Conservation (phyloP, 2,329 filamentous ascomycete genomes). For the Coniella vitis region DNA sequence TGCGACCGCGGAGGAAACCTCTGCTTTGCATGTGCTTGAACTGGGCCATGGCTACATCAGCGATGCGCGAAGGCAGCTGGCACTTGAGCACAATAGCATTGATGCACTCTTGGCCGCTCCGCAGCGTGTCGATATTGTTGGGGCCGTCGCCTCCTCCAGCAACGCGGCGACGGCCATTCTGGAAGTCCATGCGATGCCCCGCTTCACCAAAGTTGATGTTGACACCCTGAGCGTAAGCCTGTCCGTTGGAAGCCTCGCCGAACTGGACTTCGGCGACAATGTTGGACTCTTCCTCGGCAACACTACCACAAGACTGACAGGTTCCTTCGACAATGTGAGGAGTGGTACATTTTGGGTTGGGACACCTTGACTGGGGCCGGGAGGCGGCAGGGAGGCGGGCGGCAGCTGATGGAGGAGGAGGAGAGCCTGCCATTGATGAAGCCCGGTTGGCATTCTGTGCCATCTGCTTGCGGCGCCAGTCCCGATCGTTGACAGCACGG, state of each 20-base stretch:
- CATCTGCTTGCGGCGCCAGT: slow-evolving; percentile 35
- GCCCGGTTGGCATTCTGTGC: slow-evolving; percentile 22
- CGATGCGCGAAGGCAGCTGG: slow-evolving; percentile 33
- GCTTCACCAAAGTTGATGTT: slow-evolving; percentile 83
- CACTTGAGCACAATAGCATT: slow-evolving; percentile 36
- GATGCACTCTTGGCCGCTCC: slow-evolving; percentile 3
- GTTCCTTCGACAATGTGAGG: slow-evolving; percentile 54
- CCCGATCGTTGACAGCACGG: slow-evolving; percentile 46
- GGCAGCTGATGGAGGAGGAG: slow-evolving; percentile 24
- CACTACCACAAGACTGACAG: slow-evolving; percentile 78
- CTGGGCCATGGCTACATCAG: slow-evolving; percentile 56
- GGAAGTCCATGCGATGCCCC: slow-evolving; percentile 58
- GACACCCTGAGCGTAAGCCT: slow-evolving; percentile 83
- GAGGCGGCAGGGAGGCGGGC: slow-evolving; percentile 17
- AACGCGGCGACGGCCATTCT: slow-evolving; percentile 44
- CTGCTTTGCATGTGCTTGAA: slow-evolving; percentile 10
- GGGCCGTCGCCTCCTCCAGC: slow-evolving; percentile 47
- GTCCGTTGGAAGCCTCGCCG: slow-evolving; percentile 77
- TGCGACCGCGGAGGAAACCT: slow-evolving; percentile 81
- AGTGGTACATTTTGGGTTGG: slow-evolving; percentile 53
- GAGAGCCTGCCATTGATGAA: slow-evolving; percentile 21
- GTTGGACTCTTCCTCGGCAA: slow-evolving; percentile 77
- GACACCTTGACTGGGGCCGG: slow-evolving; percentile 34
- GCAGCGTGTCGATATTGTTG: slow-evolving; percentile 43
- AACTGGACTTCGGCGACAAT: slow-evolving; percentile 92